phyloP scores from a whole-genome alignment of 2,329 filamentous ascomycete species.

The Tothia fuscella region DNA sequence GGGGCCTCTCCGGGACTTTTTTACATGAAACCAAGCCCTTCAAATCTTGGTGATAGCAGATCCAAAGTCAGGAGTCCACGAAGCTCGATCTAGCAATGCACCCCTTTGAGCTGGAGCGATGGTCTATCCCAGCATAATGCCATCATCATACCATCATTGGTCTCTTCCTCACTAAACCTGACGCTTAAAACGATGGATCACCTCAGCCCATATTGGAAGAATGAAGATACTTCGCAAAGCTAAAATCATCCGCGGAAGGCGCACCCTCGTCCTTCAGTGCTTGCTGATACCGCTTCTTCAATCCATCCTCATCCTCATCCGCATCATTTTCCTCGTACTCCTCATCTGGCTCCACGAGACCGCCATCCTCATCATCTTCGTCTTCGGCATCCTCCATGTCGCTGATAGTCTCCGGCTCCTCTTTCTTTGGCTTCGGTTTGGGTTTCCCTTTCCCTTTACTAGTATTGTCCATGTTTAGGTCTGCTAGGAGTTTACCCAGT shows the following conservation, averaged over 20 bases:
- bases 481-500: constrained; percentile 85
- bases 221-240: constrained; percentile 8
- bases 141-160: too few relatives aligned
- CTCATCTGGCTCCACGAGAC: constrained; percentile 32
- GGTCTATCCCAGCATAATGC: too few relatives aligned
- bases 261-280: constrained; percentile 45
- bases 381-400: constrained; percentile 42
- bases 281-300: constrained; percentile 65
- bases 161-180: too few relatives aligned
- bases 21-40: too few relatives aligned
- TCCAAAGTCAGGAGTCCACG: too few relatives aligned
- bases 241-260: neutral
- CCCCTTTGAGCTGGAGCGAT: too few relatives aligned
- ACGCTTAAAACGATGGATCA: too few relatives aligned
- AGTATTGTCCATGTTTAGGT: constrained; percentile 55
- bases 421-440: constrained; percentile 26
- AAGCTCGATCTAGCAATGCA: too few relatives aligned
- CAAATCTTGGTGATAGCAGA: too few relatives aligned
- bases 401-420: constrained; percentile 39
- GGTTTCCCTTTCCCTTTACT: constrained; percentile 19
- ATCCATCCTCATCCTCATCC: constrained; percentile 44
- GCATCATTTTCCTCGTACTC: constrained; percentile 48
- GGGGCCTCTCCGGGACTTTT: too few relatives aligned
- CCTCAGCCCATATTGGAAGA: constrained; percentile 8
- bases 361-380: constrained; percentile 33